These are phyloP conservation scores for Starmerella apis DNA, from an alignment of 805 yeast genomes.

Conservation along the genomic window DNA sequence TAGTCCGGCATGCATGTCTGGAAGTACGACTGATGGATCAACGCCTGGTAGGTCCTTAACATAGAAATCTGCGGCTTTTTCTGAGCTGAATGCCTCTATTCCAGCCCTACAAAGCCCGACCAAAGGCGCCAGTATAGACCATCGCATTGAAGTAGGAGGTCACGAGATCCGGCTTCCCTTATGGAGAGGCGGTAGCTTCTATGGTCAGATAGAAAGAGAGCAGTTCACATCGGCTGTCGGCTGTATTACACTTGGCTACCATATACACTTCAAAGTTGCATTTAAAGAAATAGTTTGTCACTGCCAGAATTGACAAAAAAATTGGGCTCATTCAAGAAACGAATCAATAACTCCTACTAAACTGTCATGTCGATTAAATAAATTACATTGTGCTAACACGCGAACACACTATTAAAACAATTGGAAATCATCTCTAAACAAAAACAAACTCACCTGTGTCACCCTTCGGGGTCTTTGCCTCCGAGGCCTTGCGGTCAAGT, in stretches of 20 bases:
- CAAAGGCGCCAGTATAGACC: neutral
- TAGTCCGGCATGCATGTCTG: conserved; percentile 48
- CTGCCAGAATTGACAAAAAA: no score
- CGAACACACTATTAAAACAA: neutral
- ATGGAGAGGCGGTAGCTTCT: no score
- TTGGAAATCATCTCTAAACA: conserved; percentile 20
- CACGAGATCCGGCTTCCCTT: conserved; percentile 1
- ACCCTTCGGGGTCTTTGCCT: conserved; percentile 27
- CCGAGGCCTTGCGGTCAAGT: conserved; percentile 29
- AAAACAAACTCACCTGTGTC: conserved; percentile 31
- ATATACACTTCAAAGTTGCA: no score
- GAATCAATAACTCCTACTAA: neutral
- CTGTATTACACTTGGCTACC: no score
- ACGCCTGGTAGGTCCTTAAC: conserved; percentile 32
- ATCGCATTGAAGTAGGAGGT: neutral
- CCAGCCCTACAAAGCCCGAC: neutral
- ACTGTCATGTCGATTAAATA: neutral
- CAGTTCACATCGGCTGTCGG: no score
- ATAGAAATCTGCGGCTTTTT: conserved; percentile 21
- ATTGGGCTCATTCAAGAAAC: no score
- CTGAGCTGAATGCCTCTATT: conserved; percentile 8
- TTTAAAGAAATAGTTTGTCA: no score
- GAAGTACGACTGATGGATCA: conserved; percentile 26
- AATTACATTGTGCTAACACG: neutral
- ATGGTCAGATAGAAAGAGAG: no score